A percentile compares a stretch with the other conserved stretches of the same genome.
Conservation (phyloP, 805 yeast species). For the Sungouiella blattae region DNA sequence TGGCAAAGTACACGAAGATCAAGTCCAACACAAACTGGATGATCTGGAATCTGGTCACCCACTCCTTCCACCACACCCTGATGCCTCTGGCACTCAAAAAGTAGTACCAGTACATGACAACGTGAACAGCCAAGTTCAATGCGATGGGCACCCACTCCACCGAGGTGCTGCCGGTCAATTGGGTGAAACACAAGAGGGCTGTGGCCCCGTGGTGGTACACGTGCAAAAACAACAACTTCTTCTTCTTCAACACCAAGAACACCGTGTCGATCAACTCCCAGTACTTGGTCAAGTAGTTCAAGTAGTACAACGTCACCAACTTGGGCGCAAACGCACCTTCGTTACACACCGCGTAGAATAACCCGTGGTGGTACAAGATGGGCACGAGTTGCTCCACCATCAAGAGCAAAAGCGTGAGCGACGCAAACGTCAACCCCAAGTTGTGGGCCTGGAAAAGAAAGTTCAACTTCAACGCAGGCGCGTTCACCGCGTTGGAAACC, state of each 20-base stretch:
- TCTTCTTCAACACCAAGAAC: constrained; percentile 86
- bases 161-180: constrained; percentile 82
- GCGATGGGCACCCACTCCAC: constrained; percentile 94
- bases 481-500: constrained; percentile 46
- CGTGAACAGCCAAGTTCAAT: constrained; percentile 88
- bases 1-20: constrained; percentile 87
- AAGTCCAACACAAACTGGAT: constrained; percentile 88
- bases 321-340: constrained; percentile 77
- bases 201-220: constrained; percentile 99
- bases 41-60: constrained; percentile 97
- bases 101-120: constrained; percentile 97
- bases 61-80: constrained; percentile 98
- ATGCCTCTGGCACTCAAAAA: constrained; percentile 89
- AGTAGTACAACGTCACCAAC: constrained; percentile 79
- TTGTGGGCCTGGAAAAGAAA: constrained; percentile 83
- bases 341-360: constrained; percentile 81
- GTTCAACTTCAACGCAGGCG: constrained; percentile 71
- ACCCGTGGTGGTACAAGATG: constrained; percentile 66
- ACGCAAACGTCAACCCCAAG: constrained; percentile 64
- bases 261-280: constrained; percentile 88
- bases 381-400: constrained; percentile 85
- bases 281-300: constrained; percentile 88
- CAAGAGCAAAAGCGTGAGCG: constrained; percentile 63
- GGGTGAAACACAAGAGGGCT: constrained; percentile 90
- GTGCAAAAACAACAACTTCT: constrained; percentile 88